Percentiles rank a stretch among this genome's conserved stretches.
These are phyloP conservation scores for Saccharomyces paradoxus DNA, from an alignment of 805 yeast species.

Conservation along the genomic window DNA sequence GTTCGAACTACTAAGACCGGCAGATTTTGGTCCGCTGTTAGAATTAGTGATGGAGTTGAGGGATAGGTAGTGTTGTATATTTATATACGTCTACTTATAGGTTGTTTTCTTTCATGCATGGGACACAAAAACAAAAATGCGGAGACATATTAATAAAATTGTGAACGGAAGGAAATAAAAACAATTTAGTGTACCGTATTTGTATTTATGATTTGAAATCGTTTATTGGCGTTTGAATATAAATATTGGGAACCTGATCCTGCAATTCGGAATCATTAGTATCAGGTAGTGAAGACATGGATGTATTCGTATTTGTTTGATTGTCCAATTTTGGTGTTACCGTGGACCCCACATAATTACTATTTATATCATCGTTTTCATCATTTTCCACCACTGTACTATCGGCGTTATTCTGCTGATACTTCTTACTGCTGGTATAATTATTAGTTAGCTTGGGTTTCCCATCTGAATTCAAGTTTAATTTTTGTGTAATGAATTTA, in stretches of 20 bases:
- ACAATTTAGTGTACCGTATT: background rate
- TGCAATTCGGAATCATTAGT: background rate
- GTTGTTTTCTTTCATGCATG: background rate
- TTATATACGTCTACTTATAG: background rate
- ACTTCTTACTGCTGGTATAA: background rate
- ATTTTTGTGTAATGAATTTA: slow-evolving; percentile 31
- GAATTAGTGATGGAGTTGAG: slow-evolving; percentile 56
- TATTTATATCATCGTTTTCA: background rate
- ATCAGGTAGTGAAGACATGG: background rate
- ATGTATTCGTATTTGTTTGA: slow-evolving; percentile 17
- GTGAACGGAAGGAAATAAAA: background rate
- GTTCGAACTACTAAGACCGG: slow-evolving; percentile 64
- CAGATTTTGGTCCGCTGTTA: slow-evolving; percentile 87
- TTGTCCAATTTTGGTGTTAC: slow-evolving; percentile 15
- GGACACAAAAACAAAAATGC: background rate
- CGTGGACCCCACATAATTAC: slow-evolving; percentile 1
- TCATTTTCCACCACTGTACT: background rate
- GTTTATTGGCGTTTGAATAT: background rate
- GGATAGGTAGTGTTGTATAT: slow-evolving; percentile 17
- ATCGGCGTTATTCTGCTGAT: background rate
- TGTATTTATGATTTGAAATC: background rate
- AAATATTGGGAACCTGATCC: background rate
- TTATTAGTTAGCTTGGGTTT: slow-evolving; percentile 2
- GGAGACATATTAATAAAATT: background rate
- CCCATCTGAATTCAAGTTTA: slow-evolving; percentile 16